Conservation (phyloP, 1,139 yeast genomes). For the Scheffersomyces titani region DNA sequence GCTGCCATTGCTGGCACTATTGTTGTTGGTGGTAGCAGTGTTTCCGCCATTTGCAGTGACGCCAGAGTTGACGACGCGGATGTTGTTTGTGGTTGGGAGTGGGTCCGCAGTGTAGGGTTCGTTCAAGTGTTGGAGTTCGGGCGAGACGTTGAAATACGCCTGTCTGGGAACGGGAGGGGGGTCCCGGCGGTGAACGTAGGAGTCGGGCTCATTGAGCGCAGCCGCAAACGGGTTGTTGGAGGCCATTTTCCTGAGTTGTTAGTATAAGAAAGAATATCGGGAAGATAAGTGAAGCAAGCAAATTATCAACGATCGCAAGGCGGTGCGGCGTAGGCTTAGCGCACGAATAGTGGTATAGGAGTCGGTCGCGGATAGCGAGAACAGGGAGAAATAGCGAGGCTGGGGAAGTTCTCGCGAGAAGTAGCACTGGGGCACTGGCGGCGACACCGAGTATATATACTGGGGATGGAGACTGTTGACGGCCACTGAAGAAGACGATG, state of each 20-base stretch:
- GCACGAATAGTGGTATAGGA: neutral
- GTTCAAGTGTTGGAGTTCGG: neutral
- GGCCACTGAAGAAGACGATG: neutral
- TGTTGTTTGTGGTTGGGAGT: constrained; percentile 1
- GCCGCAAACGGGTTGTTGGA: constrained; percentile 62
- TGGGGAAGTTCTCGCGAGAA: neutral
- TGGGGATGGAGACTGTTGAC: neutral
- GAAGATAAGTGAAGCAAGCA: neutral
- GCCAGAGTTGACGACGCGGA: constrained; percentile 7
- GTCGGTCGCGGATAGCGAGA: neutral
- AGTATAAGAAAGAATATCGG: constrained; percentile 19
- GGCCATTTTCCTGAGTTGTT: constrained; percentile 40
- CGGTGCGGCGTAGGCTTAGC: neutral
- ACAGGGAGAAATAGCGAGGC: neutral
- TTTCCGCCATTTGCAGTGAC: constrained; percentile 10
- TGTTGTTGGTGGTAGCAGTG: constrained; percentile 14
- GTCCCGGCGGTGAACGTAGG: constrained; percentile 35
- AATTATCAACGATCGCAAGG: neutral
- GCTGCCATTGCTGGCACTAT: constrained; percentile 8
- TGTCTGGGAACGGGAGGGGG: constrained; percentile 33
- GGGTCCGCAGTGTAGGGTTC: neutral
- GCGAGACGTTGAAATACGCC: neutral
- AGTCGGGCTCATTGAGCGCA: constrained; percentile 40
- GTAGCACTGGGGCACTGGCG: neutral
- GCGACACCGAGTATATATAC: neutral